Conservation (phyloP, 257 asterid species). For the Coffea canephora region DNA sequence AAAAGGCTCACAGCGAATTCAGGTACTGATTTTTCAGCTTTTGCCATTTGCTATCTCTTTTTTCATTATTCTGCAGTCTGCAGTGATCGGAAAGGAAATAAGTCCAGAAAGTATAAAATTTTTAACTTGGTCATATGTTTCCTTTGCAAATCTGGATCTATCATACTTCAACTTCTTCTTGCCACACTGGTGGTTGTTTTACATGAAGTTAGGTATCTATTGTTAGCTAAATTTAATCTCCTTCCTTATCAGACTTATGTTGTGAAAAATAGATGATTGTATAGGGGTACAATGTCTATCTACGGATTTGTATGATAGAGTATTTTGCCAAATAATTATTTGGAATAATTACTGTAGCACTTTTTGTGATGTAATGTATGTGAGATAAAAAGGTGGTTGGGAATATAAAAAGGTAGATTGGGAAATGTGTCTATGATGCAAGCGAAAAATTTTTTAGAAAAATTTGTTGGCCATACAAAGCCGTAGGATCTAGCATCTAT, state of each 20-base stretch:
- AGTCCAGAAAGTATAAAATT: neutral
- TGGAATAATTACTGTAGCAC: too few species aligned
- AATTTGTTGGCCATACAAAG: too few species aligned
- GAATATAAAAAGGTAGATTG: too few species aligned
- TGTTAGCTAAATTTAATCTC: neutral
- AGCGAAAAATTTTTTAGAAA: too few species aligned
- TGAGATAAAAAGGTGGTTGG: too few species aligned
- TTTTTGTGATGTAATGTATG: too few species aligned
- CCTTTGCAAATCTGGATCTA: neutral
- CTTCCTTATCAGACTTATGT: neutral
- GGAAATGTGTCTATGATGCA: too few species aligned
- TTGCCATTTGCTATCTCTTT: neutral
- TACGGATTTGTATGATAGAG: too few species aligned
- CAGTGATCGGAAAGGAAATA: neutral
- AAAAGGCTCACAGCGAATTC: slow-evolving; percentile 67
- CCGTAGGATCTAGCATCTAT: too few species aligned
- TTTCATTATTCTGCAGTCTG: neutral
- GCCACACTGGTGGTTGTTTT: neutral
- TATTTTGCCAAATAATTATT: too few species aligned
- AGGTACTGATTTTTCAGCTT: slow-evolving; percentile 45
- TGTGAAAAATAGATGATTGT: neutral
- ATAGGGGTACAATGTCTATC: neutral
- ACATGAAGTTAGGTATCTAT: neutral
- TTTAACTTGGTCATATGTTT: neutral
- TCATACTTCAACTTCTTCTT: neutral